Percentiles rank a stretch among this genome's conserved stretches.
phyloP scores from a whole-genome alignment of 306 rosid species.

The Leucaena leucocephala region DNA sequence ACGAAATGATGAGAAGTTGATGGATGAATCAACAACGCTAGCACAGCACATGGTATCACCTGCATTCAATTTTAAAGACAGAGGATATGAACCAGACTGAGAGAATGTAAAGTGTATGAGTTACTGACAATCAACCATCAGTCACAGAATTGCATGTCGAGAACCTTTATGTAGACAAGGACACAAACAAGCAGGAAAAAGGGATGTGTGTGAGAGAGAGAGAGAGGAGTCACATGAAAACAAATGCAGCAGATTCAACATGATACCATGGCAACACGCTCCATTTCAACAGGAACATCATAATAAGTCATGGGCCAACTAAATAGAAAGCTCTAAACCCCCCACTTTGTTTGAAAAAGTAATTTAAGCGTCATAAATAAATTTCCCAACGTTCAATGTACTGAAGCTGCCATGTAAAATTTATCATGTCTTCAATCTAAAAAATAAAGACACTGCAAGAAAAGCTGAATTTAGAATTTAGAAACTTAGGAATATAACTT shows the following conservation, averaged over 20 bases:
- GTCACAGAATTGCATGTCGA: slow-evolving; percentile 1
- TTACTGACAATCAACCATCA: slow-evolving; percentile 7
- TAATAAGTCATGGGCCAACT: background rate
- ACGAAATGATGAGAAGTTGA: slow-evolving; percentile 90
- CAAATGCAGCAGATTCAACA: background rate
- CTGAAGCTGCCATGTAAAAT: background rate
- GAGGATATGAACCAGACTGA: slow-evolving; percentile 33
- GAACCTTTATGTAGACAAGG: slow-evolving; percentile 3
- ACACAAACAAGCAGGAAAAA: background rate
- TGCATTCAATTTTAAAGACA: slow-evolving; percentile 57
- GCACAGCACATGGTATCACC: slow-evolving; percentile 82
- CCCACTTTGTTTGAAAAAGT: background rate
- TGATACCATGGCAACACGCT: background rate
- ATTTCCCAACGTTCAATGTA: background rate
- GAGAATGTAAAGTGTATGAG: slow-evolving; percentile 7
- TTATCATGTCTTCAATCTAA: background rate
- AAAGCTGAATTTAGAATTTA: background rate
- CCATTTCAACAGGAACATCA: slow-evolving; percentile 21
- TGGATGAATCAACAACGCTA: slow-evolving; percentile 93
- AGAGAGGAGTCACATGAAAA: slow-evolving; percentile 9
- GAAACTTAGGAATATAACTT: background rate
- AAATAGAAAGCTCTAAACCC: background rate
- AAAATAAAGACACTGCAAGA: background rate
- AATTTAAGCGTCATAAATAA: background rate
- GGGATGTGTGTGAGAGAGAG: background rate